Conservation (phyloP, 768 basidiomycete genomes). For the Pisolithus sp. region DNA sequence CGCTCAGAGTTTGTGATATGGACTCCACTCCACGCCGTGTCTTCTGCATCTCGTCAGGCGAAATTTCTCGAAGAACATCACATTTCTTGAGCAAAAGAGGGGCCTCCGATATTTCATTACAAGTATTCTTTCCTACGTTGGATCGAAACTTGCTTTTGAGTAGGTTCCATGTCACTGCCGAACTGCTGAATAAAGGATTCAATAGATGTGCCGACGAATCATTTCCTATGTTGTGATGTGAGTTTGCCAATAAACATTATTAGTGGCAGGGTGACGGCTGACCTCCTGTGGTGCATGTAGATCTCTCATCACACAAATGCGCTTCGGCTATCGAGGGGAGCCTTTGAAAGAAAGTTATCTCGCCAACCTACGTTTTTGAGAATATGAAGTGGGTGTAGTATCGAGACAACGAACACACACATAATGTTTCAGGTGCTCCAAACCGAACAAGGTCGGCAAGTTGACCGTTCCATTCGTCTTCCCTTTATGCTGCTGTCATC, state of each 20-base stretch:
- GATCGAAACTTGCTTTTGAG: too few relatives aligned
- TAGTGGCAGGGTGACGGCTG: neutral
- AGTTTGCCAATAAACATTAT: too few relatives aligned
- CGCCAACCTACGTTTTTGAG: neutral
- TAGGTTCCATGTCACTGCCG: too few relatives aligned
- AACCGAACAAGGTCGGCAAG: neutral
- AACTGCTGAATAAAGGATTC: too few relatives aligned
- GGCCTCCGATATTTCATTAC: too few relatives aligned
- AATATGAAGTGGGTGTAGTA: neutral
- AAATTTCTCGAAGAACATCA: too few relatives aligned
- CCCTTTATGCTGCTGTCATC: neutral
- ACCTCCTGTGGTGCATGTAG: neutral
- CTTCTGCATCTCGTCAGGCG: neutral
- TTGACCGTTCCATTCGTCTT: neutral
- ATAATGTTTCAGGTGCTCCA: neutral
- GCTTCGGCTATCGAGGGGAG: neutral
- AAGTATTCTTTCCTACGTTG: too few relatives aligned
- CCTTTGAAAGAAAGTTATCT: neutral
- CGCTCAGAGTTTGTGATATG: neutral
- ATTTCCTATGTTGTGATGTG: too few relatives aligned
- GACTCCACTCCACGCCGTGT: neutral
- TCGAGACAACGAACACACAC: neutral
- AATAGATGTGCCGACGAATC: too few relatives aligned
- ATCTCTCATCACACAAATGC: neutral
- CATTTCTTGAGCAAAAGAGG: too few relatives aligned